Evolutionary conservation across 208 protist species (phyloP).

Genomic region (Leishmania mexicana): DNA sequence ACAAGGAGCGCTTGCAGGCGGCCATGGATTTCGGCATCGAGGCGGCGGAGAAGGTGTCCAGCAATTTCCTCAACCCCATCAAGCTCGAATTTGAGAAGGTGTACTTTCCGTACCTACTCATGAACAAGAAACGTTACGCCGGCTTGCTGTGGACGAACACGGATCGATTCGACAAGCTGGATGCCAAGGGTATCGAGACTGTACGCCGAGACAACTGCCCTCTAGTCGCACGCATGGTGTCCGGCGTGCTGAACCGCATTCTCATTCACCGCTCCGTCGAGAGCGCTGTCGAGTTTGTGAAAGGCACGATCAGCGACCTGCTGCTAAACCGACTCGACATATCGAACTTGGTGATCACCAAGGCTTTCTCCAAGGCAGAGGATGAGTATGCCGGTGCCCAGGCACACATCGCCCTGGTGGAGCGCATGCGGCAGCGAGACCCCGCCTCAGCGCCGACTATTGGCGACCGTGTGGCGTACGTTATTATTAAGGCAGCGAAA

Average conservation of each 20-base stretch:
- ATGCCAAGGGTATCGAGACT: conserved; percentile 99
- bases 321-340: conserved; percentile 88
- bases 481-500: conserved; percentile 80
- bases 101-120: conserved; percentile 99
- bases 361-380: conserved; percentile 92
- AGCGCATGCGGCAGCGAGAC: conserved; percentile 87
- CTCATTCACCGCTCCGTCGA: conserved; percentile 86
- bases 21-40: conserved; percentile 85
- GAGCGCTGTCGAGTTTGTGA: conserved; percentile 91
- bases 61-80: conserved; percentile 95
- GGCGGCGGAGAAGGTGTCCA: conserved; percentile 93
- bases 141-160: conserved; percentile 99
- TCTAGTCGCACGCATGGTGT: conserved; percentile 85
- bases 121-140: conserved; percentile 99
- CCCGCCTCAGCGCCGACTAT: conserved; percentile 82
- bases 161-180: conserved; percentile 98
- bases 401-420: conserved; percentile 84
- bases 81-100: conserved; percentile 99
- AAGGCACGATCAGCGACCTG: conserved; percentile 86
- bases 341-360: conserved; percentile 86
- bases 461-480: conserved; percentile 87
- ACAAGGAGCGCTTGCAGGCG: conserved; percentile 66
- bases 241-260: conserved; percentile 86
- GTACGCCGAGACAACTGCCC: conserved; percentile 99
- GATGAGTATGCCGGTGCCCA: conserved; percentile 95